A percentile compares a stretch with the other conserved stretches of the same genome.
phyloP scores from a whole-genome alignment of 2,329 filamentous ascomycete genomes.

The Fusarium abutilonis region DNA sequence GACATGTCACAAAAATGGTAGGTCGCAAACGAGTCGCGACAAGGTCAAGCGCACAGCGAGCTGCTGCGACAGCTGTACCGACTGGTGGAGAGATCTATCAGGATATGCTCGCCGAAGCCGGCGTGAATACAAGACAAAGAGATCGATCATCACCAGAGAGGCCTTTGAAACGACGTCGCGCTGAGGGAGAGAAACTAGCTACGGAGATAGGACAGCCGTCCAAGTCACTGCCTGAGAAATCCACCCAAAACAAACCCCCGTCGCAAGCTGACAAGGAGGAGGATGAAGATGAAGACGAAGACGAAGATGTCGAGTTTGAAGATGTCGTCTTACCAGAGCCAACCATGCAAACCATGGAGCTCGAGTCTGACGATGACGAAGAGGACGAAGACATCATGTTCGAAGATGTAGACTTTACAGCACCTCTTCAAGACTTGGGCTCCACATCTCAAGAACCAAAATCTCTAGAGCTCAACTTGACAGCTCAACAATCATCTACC shows the following conservation, averaged over 20 bases:
- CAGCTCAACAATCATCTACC: constrained; percentile 54
- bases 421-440: constrained; percentile 39
- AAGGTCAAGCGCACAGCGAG: constrained; percentile 37
- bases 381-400: constrained; percentile 57
- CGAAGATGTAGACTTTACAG: constrained; percentile 60
- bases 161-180: constrained; percentile 54
- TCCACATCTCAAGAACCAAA: constrained; percentile 43
- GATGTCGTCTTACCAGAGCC: constrained; percentile 60
- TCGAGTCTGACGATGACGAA: constrained; percentile 60
- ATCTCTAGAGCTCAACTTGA: constrained; percentile 63
- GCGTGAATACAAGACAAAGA: constrained; percentile 47
- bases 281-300: constrained; percentile 52
- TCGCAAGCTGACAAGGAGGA: constrained; percentile 17
- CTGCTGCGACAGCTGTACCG: constrained; percentile 22
- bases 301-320: constrained; percentile 60
- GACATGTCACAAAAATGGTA: constrained; percentile 45
- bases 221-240: background rate
- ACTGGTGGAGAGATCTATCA: constrained; percentile 56
- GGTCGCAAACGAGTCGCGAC: constrained; percentile 45
- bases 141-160: constrained; percentile 49
- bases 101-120: constrained; percentile 62
- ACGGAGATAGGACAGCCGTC: background rate
- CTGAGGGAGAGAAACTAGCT: constrained; percentile 27
- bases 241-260: background rate
- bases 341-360: constrained; percentile 62